These are phyloP conservation scores for Umbelopsis vinacea DNA, from an alignment of 192 early-diverging fungal genomes.

Conservation along the genomic window DNA sequence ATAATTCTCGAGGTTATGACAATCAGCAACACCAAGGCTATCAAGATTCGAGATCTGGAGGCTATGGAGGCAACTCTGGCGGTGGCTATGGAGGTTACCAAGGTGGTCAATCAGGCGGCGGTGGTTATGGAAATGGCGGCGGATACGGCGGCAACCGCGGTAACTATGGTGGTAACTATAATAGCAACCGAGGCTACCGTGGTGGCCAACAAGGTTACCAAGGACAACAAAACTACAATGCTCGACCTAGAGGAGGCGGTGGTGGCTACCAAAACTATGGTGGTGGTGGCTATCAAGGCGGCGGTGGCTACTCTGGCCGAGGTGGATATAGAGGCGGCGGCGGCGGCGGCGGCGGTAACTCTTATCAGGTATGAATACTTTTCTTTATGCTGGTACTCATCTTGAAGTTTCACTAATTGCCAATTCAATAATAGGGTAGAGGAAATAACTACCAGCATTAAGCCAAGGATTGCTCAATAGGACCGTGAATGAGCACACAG, in stretches of 20 bases:
- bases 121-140: constrained; percentile 35
- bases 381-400: not conserved
- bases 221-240: constrained; percentile 31
- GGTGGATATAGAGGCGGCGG: constrained; percentile 4
- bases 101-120: not conserved
- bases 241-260: constrained; percentile 34
- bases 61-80: not conserved
- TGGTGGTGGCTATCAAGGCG: not conserved
- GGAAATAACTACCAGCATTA: no score
- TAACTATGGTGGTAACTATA: constrained; percentile 37
- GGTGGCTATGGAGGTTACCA: constrained; percentile 1
- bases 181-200: constrained; percentile 36
- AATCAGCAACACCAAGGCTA: constrained; percentile 3
- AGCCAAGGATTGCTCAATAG: no score
- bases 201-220: constrained; percentile 33
- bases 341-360: not conserved
- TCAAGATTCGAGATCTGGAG: not conserved
- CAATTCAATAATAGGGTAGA: no score
- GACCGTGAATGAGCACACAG: no score
- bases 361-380: not conserved
- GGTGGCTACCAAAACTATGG: constrained; percentile 22
- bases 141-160: constrained; percentile 32
- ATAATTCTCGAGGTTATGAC: not conserved
- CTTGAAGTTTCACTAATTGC: no score
- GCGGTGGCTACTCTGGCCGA: constrained; percentile 9